These are phyloP conservation scores for Chenopodium formosanum DNA, from an alignment of 148 eudicot genomes.

Conservation along the genomic window DNA sequence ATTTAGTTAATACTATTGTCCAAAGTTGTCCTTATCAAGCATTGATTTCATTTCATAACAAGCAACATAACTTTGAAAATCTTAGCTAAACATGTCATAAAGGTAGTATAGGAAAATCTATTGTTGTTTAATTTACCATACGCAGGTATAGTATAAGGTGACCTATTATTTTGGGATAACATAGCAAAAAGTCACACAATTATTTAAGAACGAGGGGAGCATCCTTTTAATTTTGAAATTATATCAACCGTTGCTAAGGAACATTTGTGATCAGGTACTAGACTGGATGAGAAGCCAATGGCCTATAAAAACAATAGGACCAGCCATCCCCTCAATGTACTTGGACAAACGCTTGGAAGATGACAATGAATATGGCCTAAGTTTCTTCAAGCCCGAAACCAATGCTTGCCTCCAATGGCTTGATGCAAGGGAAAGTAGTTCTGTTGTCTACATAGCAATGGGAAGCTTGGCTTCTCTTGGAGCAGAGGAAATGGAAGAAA, in stretches of 20 bases:
- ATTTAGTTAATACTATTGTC: too few species aligned
- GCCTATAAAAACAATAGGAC: conserved; percentile 52
- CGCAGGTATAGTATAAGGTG: not conserved
- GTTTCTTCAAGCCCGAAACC: conserved; percentile 33
- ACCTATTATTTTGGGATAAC: not conserved
- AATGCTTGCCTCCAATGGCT: conserved; percentile 48
- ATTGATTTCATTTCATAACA: not conserved
- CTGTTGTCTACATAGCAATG: conserved; percentile 56
- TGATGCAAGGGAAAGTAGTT: conserved; percentile 26
- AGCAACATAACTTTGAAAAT: not conserved
- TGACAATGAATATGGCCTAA: conserved; percentile 51
- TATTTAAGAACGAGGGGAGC: not conserved
- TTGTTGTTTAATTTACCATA: too few species aligned
- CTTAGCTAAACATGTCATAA: not conserved
- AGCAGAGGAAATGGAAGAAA: conserved; percentile 44
- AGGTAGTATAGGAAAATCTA: not conserved
- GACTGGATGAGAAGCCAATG: conserved; percentile 38
- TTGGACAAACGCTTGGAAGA: conserved; percentile 42
- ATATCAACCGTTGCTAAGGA: not conserved
- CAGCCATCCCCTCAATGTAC: conserved; percentile 49
- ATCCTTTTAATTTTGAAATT: too few species aligned
- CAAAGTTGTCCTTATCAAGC: too few species aligned
- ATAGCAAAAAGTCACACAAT: not conserved
- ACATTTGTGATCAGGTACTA: conserved; percentile 34
- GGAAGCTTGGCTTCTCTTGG: conserved; percentile 50